Conservation (phyloP, 768 basidiomycete species). For the Rhodosporidiobolus odoratus region DNA sequence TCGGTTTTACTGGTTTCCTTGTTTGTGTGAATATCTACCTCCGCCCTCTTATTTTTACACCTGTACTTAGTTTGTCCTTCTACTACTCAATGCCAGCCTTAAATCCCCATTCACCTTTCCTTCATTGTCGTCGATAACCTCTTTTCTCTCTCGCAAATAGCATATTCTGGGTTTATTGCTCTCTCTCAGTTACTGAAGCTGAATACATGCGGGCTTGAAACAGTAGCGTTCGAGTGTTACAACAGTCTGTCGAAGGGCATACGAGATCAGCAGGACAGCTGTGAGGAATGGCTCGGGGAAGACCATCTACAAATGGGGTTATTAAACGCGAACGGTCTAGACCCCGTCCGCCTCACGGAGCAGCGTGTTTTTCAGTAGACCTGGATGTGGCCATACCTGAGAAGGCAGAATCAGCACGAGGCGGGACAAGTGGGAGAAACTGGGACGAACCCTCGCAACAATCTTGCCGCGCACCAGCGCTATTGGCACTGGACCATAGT, state of each 20-base stretch:
- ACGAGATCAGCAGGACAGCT: not conserved
- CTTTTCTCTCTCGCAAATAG: not conserved
- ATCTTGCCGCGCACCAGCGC: slow-evolving; percentile 67
- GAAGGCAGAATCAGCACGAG: not conserved
- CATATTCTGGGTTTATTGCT: not conserved
- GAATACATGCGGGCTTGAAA: too few relatives aligned
- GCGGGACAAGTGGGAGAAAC: too few relatives aligned
- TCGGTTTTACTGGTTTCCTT: not conserved
- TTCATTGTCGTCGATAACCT: too few relatives aligned
- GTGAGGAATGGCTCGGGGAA: not conserved
- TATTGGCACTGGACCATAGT: slow-evolving; percentile 87
- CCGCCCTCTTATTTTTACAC: not conserved
- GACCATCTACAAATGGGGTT: too few relatives aligned
- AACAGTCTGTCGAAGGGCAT: not conserved
- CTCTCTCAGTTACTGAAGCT: too few relatives aligned
- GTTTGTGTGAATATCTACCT: not conserved
- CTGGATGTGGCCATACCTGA: slow-evolving; percentile 29
- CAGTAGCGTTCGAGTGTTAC: too few relatives aligned
- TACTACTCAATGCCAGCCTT: not conserved
- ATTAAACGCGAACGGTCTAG: too few relatives aligned
- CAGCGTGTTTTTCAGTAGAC: not conserved
- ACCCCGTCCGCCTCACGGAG: not conserved
- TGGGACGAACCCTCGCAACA: slow-evolving; percentile 39
- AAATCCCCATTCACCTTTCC: too few relatives aligned
- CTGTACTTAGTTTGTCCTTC: too few relatives aligned